These are phyloP conservation scores for Alternaria sp. DNA, from an alignment of 2,329 filamentous ascomycete species.

Conservation along the genomic window DNA sequence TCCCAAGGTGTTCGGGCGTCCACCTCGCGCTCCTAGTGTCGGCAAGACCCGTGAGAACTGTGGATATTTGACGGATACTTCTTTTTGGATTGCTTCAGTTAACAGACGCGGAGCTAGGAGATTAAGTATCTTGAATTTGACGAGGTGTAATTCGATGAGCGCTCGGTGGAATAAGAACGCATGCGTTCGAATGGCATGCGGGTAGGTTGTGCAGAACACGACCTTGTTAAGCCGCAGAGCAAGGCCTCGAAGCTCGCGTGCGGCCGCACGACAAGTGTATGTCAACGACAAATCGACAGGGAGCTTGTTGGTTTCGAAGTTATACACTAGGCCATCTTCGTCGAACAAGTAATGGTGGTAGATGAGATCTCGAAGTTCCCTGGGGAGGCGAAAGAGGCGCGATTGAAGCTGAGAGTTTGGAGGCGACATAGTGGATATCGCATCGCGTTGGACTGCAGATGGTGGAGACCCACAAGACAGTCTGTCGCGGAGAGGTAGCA, in stretches of 20 bases:
- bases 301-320: not conserved
- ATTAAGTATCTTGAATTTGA: not conserved
- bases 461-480: not conserved
- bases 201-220: not conserved
- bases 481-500: not conserved
- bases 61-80: not conserved
- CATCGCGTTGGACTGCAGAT: no score
- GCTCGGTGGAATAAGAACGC: not conserved
- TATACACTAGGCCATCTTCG: not conserved
- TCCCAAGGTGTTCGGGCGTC: not conserved
- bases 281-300: not conserved
- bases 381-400: not conserved
- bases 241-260: not conserved
- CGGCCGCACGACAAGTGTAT: not conserved
- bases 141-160: not conserved
- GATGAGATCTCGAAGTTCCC: not conserved
- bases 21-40: not conserved
- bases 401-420: not conserved
- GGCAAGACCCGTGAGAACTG: not conserved
- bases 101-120: not conserved
- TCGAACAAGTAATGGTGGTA: not conserved
- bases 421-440: not conserved
- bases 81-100: not conserved
- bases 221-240: not conserved
- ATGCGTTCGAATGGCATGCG: accelerated